Base-by-base conservation (phyloP, 768 basidiomycete genomes). In the Serpula lacrymans region DNA sequence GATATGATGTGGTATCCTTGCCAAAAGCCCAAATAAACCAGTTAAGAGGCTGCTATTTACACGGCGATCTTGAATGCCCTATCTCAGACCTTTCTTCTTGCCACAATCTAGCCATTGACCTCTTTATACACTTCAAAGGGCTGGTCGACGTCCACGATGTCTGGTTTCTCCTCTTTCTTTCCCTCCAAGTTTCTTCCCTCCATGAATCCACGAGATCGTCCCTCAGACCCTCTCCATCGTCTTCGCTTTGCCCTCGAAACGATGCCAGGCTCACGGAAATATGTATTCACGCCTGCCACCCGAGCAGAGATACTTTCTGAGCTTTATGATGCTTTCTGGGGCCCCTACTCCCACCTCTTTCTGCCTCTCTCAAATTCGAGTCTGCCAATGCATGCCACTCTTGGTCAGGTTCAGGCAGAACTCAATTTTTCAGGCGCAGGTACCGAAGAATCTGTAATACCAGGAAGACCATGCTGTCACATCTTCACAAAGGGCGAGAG, bases 401-500 rank as follows among this genome's bases (percentile, higher is more conserved):
- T 92, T 13, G 80, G 81, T 48, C 83, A 87, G 39, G 77, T 82
- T 23, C 89, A 92, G 63, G 63, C 69, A 17, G 72, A 73, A 22
- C 58, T 75, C 4, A 72, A 70, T 14, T 79, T 78, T 47, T 66
- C 65, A 0, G 81, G 78, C 8, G 78, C 75, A 7, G 80, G 76
- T n/a, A 72, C 72, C 44, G 75, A 78, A 21, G 77, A 80, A 18
- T 72, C 72, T 7, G 56, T 78, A 0, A 60, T 76, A 13, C 82
- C 82, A n/a, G 88, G 86, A 7, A 71, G 81, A 47, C 76, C 84
- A 1, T 95, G 92, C 55, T 85, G 82, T 2, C 78, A 87, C 55
- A 87, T 93, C 29, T 90, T 95, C 64, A 84, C 81, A 60, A 88
- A 88, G 52, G 92, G 92, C 16, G 92, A 96, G 62, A 83, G 84